A percentile compares a stretch with the other conserved stretches of the same genome.
These are phyloP conservation scores for Colletotrichum higginsianum DNA, from an alignment of 2,329 filamentous ascomycete species.

Conservation along the genomic window DNA sequence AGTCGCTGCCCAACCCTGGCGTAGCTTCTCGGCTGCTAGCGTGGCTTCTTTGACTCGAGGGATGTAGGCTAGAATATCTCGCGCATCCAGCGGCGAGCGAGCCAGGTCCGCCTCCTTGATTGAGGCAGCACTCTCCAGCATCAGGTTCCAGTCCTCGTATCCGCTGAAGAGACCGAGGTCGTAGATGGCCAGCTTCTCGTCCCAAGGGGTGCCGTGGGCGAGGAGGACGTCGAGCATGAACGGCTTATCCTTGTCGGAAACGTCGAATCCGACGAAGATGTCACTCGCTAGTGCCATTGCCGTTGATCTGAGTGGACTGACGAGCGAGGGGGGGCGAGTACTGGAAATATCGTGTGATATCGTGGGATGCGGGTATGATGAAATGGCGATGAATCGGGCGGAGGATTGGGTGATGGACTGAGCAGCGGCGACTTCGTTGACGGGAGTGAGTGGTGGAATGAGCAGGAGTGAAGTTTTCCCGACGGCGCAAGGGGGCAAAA, in stretches of 20 bases:
- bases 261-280: conserved; percentile 51
- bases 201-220: conserved; percentile 44
- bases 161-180: conserved; percentile 52
- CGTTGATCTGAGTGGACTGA: conserved; percentile 20
- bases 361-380: neutral
- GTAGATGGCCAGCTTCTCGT: conserved; percentile 49
- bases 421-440: neutral
- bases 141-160: conserved; percentile 52
- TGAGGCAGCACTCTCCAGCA: conserved; percentile 53
- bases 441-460: conserved; percentile 8
- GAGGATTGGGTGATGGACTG: neutral
- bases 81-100: conserved; percentile 48
- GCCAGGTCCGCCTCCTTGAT: conserved; percentile 43
- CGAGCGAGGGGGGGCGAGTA: neutral
- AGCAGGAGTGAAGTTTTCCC: conserved; percentile 10
- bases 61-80: conserved; percentile 53
- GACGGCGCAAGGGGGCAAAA: conserved; percentile 13
- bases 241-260: conserved; percentile 48
- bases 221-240: conserved; percentile 53
- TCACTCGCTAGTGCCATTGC: conserved; percentile 37
- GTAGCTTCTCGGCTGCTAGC: conserved; percentile 23
- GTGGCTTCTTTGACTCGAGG: conserved; percentile 45
- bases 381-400: neutral
- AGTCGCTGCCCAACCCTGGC: conserved; percentile 52
- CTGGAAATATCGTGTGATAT: conserved; percentile 1